Evolutionary conservation across 1,284 basidiomycete species (phyloP), one percentile per base, ranked within the genome.

Genomic region (Schizopora paradoxa): DNA sequence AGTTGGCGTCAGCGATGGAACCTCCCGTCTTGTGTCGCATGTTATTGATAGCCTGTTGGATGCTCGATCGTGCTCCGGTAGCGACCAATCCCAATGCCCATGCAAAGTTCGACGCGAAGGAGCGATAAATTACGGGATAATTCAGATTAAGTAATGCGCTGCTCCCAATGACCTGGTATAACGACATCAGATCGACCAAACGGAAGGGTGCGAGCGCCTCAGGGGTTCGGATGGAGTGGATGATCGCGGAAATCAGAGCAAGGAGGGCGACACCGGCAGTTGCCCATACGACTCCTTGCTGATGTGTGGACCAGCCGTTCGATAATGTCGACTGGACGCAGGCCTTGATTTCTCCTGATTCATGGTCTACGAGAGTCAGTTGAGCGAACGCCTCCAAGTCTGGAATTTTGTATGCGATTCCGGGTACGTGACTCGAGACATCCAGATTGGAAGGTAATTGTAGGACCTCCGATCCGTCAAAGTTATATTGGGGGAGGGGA

Each of bases 281-380:
- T 0, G 76, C 72, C 86, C 89, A 95, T 56, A 81, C 75, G 10
- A 91, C 92, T 2, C 76, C 79, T 3, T 66, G 61, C 62, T 90
- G 86, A 48, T 79, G 77, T 0, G 82, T 77, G 1, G 91, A 89
- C 77, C 84, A 85, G 7, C 94, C 93, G 60, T 98, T 99, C 16
- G 88, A 83, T 3, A 98, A 70, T 1, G 92, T 95, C 6, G 91
- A 80, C 63, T 95, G 91, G 3, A 98, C 74, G 57, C 94, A 99
- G 0, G 91, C 91, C 36, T 85, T 88, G 49, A 89, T 72, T 4
- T 79, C 64, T 36, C 80, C 79, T 1, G 85, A 86, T 38, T 70
- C 67, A 29, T 79, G 71, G 51, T 91, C 80, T 1, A 72, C 76
- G 19, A 98, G 74, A 6, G 82, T 77, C 42, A 99, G 68, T 52